Evolutionary conservation across 352 stramenopile genomes (phyloP).

Genomic region (Blastocystis sp.): DNA sequence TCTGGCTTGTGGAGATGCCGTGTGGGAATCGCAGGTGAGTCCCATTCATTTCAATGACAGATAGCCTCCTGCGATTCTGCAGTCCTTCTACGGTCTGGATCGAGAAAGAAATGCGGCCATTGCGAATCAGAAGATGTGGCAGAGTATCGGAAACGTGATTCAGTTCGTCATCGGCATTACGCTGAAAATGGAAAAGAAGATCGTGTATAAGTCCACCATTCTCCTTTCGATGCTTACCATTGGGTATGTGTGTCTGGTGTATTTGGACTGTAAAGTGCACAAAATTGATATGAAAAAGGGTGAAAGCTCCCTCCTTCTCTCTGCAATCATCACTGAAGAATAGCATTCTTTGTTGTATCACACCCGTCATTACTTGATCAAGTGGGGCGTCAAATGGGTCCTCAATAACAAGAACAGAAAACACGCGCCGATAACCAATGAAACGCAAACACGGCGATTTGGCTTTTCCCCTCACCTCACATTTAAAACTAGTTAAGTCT

Average conservation of each 20-base stretch:
- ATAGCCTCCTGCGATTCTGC: conserved; percentile 69
- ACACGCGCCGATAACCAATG: not conserved
- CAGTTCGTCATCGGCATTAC: conserved; percentile 68
- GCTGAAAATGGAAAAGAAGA: conserved; percentile 1
- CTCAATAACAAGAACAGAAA: not conserved
- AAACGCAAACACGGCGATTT: not conserved
- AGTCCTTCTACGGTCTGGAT: conserved; percentile 69
- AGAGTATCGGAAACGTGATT: conserved; percentile 58
- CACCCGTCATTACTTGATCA: conserved; percentile 1
- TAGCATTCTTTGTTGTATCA: not conserved
- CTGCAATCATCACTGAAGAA: conserved; percentile 14
- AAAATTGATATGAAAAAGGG: conserved; percentile 43
- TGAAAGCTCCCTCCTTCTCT: conserved; percentile 14
- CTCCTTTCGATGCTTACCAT: conserved; percentile 1
- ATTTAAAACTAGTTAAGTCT: not conserved
- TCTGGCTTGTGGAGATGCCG: conserved; percentile 56
- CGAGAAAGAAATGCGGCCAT: conserved; percentile 70
- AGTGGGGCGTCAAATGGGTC: not conserved
- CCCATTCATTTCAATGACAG: not conserved
- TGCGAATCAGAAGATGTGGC: conserved; percentile 71
- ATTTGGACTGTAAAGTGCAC: conserved; percentile 22
- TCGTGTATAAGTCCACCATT: conserved; percentile 41
- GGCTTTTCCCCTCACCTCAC: conserved; percentile 12
- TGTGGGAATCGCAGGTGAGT: conserved; percentile 68
- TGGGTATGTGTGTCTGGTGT: conserved; percentile 46